These are phyloP conservation scores for Aphanomyces astaci DNA, from an alignment of 352 stramenopile species.

Conservation along the genomic window DNA sequence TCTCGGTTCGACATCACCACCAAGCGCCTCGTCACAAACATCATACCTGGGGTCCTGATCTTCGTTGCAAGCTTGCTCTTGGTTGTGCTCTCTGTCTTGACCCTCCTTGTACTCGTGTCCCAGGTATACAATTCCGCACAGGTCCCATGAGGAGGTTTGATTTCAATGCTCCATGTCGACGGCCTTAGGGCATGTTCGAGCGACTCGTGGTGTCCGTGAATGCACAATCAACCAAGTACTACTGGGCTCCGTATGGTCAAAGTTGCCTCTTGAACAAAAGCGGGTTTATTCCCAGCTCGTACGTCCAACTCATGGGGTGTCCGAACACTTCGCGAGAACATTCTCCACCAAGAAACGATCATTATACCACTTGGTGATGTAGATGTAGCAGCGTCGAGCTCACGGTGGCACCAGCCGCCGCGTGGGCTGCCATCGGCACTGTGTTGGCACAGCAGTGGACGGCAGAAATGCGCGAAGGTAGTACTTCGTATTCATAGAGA, in stretches of 20 bases:
- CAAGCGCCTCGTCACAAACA: neutral
- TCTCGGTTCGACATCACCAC: neutral
- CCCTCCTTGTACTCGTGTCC: neutral
- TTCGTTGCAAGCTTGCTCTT: neutral
- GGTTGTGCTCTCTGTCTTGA: conserved; percentile 10
- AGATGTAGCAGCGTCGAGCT: conserved; percentile 5
- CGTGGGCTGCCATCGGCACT: neutral
- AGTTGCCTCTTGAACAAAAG: neutral
- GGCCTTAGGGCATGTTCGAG: conserved; percentile 19
- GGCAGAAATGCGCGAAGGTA: conserved; percentile 2
- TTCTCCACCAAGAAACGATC: no score
- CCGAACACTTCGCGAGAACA: no score
- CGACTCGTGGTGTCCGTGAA: conserved; percentile 11
- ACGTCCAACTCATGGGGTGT: neutral
- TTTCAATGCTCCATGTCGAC: neutral
- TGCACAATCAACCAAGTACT: neutral
- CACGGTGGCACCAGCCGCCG: neutral
- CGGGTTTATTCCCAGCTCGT: conserved; percentile 13
- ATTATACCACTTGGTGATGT: neutral
- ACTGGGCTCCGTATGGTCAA: conserved; percentile 7
- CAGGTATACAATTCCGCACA: neutral
- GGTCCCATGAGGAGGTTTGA: neutral
- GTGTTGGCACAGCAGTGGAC: conserved; percentile 9
- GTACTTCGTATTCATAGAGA: no score
- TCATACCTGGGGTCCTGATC: neutral